Conservation (phyloP, 176 grass and related monocot species). For the Carex kokanica region DNA sequence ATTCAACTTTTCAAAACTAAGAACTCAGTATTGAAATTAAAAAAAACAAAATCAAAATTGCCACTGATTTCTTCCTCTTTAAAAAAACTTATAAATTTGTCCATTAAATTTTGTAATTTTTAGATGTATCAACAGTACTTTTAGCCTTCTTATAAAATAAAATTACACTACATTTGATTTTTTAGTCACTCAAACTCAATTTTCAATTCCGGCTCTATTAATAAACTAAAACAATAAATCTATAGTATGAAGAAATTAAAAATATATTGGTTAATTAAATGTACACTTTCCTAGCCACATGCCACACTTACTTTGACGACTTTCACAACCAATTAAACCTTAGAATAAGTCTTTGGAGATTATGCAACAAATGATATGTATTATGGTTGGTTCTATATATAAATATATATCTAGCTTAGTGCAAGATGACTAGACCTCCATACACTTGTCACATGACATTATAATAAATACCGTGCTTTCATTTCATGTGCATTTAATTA, state of each 20-base stretch:
- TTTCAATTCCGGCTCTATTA: not conserved
- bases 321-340: not conserved
- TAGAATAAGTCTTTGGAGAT: not conserved
- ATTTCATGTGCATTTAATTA: constrained; percentile 19
- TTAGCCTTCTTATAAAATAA: too few relatives aligned
- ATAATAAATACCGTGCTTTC: not conserved
- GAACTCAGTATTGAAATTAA: too few relatives aligned
- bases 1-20: too few relatives aligned
- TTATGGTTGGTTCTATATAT: not conserved
- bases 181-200: too few relatives aligned
- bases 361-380: constrained; percentile 11
- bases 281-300: not conserved
- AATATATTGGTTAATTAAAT: not conserved
- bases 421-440: constrained; percentile 7
- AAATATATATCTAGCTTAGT: not conserved
- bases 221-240: not conserved
- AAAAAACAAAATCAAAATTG: too few relatives aligned
- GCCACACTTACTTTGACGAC: not conserved
- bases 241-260: not conserved
- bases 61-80: too few relatives aligned
- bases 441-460: not conserved
- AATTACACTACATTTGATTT: too few relatives aligned
- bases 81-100: too few relatives aligned
- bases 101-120: too few relatives aligned
- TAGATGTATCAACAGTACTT: too few relatives aligned